Conservation (phyloP, 805 yeast genomes). For the Cephaloascus albidus region DNA sequence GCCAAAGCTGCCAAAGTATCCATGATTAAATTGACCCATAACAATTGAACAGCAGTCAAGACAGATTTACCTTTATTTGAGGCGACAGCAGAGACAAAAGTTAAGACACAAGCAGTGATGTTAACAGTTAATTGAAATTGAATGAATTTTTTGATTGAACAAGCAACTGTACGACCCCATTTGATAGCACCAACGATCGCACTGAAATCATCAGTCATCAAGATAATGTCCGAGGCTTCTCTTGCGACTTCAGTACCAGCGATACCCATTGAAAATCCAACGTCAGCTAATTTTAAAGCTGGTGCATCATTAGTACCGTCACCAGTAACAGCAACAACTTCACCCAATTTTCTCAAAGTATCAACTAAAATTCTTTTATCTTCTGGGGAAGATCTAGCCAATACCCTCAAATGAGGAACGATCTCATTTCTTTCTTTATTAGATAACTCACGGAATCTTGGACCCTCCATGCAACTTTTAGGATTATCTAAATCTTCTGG, state of each 20-base stretch:
- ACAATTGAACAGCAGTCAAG: conserved; percentile 89
- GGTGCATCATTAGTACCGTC: conserved; percentile 99
- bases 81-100: conserved; percentile 90
- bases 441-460: conserved; percentile 64
- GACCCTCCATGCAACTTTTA: conserved; percentile 84
- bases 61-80: conserved; percentile 75
- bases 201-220: conserved; percentile 90
- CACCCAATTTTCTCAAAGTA: conserved; percentile 68
- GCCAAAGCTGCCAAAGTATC: conserved; percentile 98
- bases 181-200: conserved; percentile 94
- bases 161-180: conserved; percentile 97
- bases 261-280: conserved; percentile 98
- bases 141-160: conserved; percentile 88
- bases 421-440: conserved; percentile 44
- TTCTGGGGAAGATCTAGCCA: conserved; percentile 94
- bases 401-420: conserved; percentile 70
- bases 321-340: conserved; percentile 97
- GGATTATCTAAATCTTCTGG: conserved; percentile 40
- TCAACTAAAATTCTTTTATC: conserved; percentile 86
- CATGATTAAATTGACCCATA: conserved; percentile 98
- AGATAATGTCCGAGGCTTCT: conserved; percentile 89
- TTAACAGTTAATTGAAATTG: conserved; percentile 97
- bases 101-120: conserved; percentile 89
- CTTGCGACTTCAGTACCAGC: conserved; percentile 98
- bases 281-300: conserved; percentile 92